A percentile compares a stretch with the other conserved stretches of the same genome.
Conservation (phyloP, 768 basidiomycete species). For the Obba rivulosa region DNA sequence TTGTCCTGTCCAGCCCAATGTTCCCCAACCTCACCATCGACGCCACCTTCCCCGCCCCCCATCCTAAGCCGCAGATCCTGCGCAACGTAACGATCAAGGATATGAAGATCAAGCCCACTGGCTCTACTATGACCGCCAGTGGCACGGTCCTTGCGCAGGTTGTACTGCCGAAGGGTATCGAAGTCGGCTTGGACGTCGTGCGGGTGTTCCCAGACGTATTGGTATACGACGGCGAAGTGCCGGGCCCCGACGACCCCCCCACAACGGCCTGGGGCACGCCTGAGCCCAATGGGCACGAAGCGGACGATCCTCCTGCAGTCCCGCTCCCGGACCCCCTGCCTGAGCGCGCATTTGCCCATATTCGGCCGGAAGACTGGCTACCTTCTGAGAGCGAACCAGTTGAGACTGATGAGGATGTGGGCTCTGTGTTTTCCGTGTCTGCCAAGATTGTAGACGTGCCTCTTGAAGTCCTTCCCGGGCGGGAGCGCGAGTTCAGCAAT, state of each 20-base stretch:
- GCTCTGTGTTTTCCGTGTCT: constrained; percentile 50
- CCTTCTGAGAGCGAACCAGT: constrained; percentile 36
- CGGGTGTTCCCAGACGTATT: constrained; percentile 71
- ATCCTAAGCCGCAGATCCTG: constrained; percentile 59
- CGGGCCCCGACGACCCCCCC: constrained; percentile 22
- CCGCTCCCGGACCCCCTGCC: constrained; percentile 66
- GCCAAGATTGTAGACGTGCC: constrained; percentile 72
- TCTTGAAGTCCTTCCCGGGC: constrained; percentile 70
- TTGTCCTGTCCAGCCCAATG: constrained; percentile 54
- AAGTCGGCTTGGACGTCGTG: constrained; percentile 57
- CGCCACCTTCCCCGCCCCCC: constrained; percentile 60
- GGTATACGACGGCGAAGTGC: constrained; percentile 69
- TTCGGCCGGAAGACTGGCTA: constrained; percentile 69
- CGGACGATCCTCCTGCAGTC: constrained; percentile 35
- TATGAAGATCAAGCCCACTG: constrained; percentile 62
- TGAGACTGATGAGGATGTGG: constrained; percentile 33
- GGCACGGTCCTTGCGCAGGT: constrained; percentile 62
- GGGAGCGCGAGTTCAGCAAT: constrained; percentile 67
- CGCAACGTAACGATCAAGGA: constrained; percentile 68
- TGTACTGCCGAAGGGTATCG: constrained; percentile 65
- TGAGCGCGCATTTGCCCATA: constrained; percentile 67
- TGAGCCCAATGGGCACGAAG: constrained; percentile 5
- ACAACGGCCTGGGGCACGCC: not conserved
- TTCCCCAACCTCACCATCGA: constrained; percentile 40
- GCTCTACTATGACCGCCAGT: constrained; percentile 53